Conservation (phyloP, 352 stramenopile genomes). For the Phytophthora tentaculata region DNA sequence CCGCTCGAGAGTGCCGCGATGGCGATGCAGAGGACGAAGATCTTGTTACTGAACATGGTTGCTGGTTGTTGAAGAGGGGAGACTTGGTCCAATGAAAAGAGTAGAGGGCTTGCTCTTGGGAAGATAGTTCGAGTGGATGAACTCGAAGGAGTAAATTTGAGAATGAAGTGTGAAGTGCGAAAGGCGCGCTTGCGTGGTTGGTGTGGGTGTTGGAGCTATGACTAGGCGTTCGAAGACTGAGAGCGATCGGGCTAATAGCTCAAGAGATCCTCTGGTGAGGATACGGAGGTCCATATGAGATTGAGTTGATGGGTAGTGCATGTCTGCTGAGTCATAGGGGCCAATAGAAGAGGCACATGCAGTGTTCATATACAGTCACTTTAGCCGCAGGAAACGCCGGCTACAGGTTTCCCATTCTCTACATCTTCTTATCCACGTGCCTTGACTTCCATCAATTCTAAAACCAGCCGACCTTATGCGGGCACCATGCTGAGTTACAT, state of each 20-base stretch:
- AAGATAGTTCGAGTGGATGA: conserved; percentile 9
- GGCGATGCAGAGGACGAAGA: conserved; percentile 1
- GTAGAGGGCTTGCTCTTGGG: conserved; percentile 1
- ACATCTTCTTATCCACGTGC: conserved; percentile 6
- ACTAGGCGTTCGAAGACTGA: background rate
- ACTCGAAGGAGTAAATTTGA: background rate
- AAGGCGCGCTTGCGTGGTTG: background rate
- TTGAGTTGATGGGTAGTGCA: background rate
- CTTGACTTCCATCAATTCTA: conserved; percentile 6
- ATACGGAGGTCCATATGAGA: background rate
- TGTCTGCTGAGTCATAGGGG: background rate
- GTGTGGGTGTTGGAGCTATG: background rate
- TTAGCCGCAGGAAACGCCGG: background rate
- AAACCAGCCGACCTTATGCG: background rate
- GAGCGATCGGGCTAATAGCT: too few relatives aligned
- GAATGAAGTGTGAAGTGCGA: background rate
- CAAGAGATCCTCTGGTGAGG: background rate
- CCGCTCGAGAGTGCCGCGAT: background rate
- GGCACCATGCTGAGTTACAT: background rate
- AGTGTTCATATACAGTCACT: background rate
- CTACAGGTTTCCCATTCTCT: background rate
- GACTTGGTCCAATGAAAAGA: background rate
- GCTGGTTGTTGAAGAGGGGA: conserved; percentile 1
- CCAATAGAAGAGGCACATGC: background rate
- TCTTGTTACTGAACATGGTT: conserved; percentile 1